Percentiles rank a stretch among this genome's conserved stretches.
Conservation (phyloP, 345 rosid species). For the Barbarea vulgaris region DNA sequence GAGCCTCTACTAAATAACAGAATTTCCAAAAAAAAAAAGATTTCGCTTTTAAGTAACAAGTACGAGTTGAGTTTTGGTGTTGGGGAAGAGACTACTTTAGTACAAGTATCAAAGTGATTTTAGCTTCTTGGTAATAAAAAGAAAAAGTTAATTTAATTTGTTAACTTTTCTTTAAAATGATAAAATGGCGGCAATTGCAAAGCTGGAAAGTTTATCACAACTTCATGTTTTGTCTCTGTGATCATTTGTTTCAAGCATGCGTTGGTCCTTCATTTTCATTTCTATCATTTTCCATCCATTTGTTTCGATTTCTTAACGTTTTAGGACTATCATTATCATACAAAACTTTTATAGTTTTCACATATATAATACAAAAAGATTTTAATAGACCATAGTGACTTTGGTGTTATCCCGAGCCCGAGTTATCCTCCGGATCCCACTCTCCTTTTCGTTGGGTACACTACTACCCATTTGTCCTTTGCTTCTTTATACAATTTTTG, state of each 20-base stretch:
- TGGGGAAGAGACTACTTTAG: neutral
- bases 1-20: neutral
- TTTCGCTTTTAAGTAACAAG: neutral
- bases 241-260: constrained; percentile 40
- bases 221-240: constrained; percentile 31
- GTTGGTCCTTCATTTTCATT: constrained; percentile 24
- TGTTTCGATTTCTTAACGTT: neutral
- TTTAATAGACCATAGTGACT: neutral
- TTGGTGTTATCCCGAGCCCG: neutral
- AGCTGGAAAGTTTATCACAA: constrained; percentile 26
- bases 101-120: neutral
- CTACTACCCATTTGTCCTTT: neutral
- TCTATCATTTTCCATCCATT: neutral
- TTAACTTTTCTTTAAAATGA: constrained; percentile 2
- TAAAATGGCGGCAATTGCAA: constrained; percentile 16
- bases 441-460: neutral
- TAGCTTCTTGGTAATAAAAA: neutral
- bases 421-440: constrained; percentile 2
- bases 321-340: constrained; percentile 11
- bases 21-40: neutral
- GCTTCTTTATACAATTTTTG: neutral
- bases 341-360: neutral
- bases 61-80: neutral
- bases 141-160: neutral
- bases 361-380: neutral